phyloP scores from a whole-genome alignment of 345 rosid genomes.

The Conringia planisiliqua region DNA sequence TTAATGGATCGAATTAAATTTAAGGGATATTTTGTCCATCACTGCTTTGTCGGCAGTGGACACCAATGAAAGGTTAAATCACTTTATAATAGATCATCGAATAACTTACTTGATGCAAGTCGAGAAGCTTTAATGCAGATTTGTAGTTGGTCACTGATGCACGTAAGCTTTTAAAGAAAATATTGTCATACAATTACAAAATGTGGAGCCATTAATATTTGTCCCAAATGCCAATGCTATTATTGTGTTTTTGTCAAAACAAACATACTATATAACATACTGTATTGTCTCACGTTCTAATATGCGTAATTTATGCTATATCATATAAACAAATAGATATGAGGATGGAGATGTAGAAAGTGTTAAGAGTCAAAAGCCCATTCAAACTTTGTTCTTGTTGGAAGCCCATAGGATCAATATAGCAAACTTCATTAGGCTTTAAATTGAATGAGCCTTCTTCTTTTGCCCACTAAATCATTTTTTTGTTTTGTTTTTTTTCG shows the following conservation, averaged over 20 bases:
- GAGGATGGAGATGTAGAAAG: not conserved
- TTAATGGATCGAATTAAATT: too few species aligned
- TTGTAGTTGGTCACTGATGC: not conserved
- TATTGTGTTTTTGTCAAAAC: not conserved
- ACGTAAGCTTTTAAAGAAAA: not conserved
- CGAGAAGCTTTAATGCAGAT: not conserved
- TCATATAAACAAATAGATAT: not conserved
- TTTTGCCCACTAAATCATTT: not conserved
- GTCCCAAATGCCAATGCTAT: not conserved
- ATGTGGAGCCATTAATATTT: not conserved
- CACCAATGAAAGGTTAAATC: too few species aligned
- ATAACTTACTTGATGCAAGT: too few species aligned
- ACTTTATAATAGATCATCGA: too few species aligned
- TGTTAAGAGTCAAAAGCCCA: not conserved
- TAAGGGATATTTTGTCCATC: too few species aligned
- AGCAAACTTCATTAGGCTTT: not conserved
- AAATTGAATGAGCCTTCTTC: not conserved
- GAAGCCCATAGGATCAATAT: conserved; percentile 8
- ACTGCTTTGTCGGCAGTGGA: too few species aligned
- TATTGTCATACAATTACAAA: not conserved
- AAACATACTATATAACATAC: not conserved
- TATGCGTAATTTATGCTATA: not conserved
- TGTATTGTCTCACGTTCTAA: not conserved
- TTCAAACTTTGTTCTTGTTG: not conserved
- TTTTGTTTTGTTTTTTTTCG: too few species aligned